Evolutionary conservation across 148 eudicot genomes (phyloP).

Genomic region (Rhododendron ferrugineum): DNA sequence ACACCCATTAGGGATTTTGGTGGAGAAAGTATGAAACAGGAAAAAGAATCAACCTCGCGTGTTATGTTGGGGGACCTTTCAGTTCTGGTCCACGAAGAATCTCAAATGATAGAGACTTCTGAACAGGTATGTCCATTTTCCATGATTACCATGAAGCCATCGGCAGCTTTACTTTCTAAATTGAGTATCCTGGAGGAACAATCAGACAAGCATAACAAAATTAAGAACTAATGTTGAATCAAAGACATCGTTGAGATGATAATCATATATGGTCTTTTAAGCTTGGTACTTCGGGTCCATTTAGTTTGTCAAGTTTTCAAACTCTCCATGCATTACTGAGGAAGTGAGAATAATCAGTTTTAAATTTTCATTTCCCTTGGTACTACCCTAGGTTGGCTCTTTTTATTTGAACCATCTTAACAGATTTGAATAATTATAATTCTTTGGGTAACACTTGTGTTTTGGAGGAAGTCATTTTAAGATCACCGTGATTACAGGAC

Average conservation of each 20-base stretch:
- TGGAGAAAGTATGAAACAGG: conserved; percentile 10
- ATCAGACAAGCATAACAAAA: neutral
- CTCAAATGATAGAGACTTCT: neutral
- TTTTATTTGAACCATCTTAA: neutral
- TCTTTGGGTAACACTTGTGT: neutral
- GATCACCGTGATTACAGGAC: conserved; percentile 9
- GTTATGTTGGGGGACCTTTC: neutral
- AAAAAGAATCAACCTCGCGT: conserved; percentile 2
- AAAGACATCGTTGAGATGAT: neutral
- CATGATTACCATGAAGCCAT: neutral
- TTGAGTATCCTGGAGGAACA: neutral
- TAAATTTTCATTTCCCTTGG: neutral
- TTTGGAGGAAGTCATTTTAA: neutral
- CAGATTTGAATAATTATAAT: neutral
- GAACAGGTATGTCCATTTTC: conserved; percentile 17
- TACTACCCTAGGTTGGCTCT: neutral
- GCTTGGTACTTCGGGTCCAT: neutral
- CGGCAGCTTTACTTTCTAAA: neutral
- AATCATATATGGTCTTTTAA: neutral
- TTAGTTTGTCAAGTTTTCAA: neutral
- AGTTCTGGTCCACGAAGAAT: conserved; percentile 4
- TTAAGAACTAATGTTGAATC: neutral
- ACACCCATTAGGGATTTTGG: conserved; percentile 12
- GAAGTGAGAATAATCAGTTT: neutral
- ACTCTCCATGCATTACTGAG: neutral